phyloP scores from a whole-genome alignment of 495 filamentous ascomycete species.

The Parmelia sp. region DNA sequence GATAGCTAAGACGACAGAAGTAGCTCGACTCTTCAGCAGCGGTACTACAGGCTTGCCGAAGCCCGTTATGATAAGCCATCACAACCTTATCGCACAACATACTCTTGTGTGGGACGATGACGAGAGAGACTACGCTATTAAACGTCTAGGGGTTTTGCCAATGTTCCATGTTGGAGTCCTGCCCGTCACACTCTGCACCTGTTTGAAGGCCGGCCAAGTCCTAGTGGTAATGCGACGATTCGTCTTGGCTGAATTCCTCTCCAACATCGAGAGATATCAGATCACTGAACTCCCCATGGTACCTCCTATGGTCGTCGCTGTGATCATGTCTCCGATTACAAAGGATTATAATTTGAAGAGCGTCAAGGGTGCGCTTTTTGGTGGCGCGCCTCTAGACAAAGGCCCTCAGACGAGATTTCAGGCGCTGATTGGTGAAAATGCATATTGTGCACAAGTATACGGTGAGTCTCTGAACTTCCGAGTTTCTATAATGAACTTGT shows the following conservation, averaged over 20 bases:
- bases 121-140: constrained; percentile 38
- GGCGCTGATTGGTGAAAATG: constrained; percentile 34
- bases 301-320: constrained; percentile 49
- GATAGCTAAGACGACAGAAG: constrained; percentile 32
- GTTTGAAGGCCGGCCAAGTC: constrained; percentile 41
- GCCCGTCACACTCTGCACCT: constrained; percentile 34
- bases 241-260: constrained; percentile 45
- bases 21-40: constrained; percentile 43
- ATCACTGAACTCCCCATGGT: constrained; percentile 50
- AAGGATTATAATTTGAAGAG: constrained; percentile 39
- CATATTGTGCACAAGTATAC: constrained; percentile 35
- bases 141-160: constrained; percentile 46
- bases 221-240: constrained; percentile 55
- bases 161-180: constrained; percentile 54
- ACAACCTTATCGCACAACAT: constrained; percentile 47
- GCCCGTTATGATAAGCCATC: constrained; percentile 43
- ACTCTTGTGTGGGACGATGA: constrained; percentile 38
- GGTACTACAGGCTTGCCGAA: constrained; percentile 53
- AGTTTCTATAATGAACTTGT: neutral
- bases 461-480: constrained; percentile 10
- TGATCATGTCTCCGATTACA: constrained; percentile 41
- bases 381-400: constrained; percentile 48
- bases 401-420: constrained; percentile 39
- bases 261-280: constrained; percentile 41
- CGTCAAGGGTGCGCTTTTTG: constrained; percentile 35